Evolutionary conservation across 116 monocot species (phyloP).

Genomic region (Trichopus zeylanicus): DNA sequence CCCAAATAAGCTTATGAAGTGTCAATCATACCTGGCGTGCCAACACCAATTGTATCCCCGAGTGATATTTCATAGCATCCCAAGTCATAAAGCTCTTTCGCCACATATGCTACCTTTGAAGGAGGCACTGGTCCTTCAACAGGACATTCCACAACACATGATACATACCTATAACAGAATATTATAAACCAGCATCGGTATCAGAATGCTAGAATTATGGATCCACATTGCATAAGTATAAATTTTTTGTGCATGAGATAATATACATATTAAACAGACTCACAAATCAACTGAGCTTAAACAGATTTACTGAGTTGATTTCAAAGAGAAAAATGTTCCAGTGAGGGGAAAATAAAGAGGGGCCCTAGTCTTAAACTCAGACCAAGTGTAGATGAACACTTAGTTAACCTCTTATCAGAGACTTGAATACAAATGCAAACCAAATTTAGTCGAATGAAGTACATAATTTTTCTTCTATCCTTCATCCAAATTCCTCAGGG

Average conservation of each 20-base stretch:
- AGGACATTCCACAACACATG: slow-evolving; percentile 89
- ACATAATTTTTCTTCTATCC: no score
- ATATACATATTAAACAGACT: neutral
- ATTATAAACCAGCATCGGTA: neutral
- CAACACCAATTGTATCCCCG: slow-evolving; percentile 97
- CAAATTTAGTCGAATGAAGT: no score
- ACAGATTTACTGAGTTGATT: no score
- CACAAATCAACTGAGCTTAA: no score
- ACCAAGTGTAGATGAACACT: no score
- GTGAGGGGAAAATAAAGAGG: no score
- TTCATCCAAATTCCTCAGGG: no score
- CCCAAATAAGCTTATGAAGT: neutral
- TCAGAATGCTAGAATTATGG: neutral
- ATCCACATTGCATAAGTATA: neutral
- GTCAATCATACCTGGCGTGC: slow-evolving; percentile 68
- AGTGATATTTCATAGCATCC: slow-evolving; percentile 97
- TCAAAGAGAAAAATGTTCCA: no score
- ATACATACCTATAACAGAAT: slow-evolving; percentile 68
- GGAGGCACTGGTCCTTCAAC: slow-evolving; percentile 78
- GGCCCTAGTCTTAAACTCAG: no score
- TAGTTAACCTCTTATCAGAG: no score
- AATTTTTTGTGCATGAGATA: neutral
- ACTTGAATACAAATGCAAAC: no score
- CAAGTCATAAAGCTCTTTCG: slow-evolving; percentile 81
- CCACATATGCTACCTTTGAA: slow-evolving; percentile 82